phyloP scores from a whole-genome alignment of 2,329 filamentous ascomycete species.

The Venturiaceae sp. region DNA sequence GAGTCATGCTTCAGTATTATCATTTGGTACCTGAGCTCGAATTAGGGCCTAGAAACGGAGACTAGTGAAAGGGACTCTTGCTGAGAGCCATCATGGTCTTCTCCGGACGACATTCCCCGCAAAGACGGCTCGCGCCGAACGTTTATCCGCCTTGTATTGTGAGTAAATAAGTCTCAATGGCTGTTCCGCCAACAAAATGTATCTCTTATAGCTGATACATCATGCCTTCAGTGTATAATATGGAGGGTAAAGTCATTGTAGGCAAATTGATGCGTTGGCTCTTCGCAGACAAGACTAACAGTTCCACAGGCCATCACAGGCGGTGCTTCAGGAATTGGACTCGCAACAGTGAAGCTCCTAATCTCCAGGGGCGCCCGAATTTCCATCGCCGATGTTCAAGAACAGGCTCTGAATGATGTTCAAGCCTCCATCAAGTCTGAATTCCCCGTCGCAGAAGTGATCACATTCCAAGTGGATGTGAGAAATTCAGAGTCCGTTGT shows the following conservation, averaged over 20 bases:
- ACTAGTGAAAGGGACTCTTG: too few relatives aligned
- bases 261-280: background rate
- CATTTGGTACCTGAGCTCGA: too few relatives aligned
- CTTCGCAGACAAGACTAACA: background rate
- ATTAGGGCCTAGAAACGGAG: too few relatives aligned
- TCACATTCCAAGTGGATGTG: conserved; percentile 21
- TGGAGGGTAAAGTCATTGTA: conserved; percentile 8
- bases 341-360: conserved; percentile 6
- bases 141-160: too few relatives aligned
- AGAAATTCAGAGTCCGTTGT: conserved; percentile 21
- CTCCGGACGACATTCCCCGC: too few relatives aligned
- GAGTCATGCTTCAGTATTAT: too few relatives aligned
- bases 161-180: too few relatives aligned
- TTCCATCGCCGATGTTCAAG: conserved; percentile 7
- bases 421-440: background rate
- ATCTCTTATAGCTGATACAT: too few relatives aligned
- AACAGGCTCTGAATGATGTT: background rate
- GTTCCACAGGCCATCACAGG: conserved; percentile 1
- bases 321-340: conserved; percentile 8
- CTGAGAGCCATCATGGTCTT: too few relatives aligned
- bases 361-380: background rate
- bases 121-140: too few relatives aligned
- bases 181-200: too few relatives aligned
- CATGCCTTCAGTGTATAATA: conserved; percentile 2
- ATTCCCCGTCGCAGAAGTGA: conserved; percentile 10